Conservation (phyloP, 2,329 filamentous ascomycete species). For the Chrysoporthe deuterocubensis region DNA sequence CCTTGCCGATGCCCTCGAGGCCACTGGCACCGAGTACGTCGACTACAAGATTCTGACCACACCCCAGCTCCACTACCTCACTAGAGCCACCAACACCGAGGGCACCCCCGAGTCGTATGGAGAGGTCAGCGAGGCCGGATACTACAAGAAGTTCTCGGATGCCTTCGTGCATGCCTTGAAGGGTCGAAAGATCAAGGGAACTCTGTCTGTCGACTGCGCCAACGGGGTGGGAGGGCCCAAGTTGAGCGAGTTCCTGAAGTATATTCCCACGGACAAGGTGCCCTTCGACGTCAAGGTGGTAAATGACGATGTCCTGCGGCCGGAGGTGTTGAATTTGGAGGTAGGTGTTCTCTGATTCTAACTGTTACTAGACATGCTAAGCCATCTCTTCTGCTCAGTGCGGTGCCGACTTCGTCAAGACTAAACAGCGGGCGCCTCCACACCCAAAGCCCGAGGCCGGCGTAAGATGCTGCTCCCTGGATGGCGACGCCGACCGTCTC, state of each 20-base stretch:
- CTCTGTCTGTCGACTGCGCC: slow-evolving; percentile 88
- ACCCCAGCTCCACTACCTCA: slow-evolving; percentile 96
- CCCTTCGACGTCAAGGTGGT: slow-evolving; percentile 81
- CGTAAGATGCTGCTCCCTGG: slow-evolving; percentile 85
- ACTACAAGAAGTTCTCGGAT: slow-evolving; percentile 88
- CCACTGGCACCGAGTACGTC: slow-evolving; percentile 72
- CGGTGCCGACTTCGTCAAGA: slow-evolving; percentile 97
- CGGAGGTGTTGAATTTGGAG: slow-evolving; percentile 86
- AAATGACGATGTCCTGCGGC: slow-evolving; percentile 91
- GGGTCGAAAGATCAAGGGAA: slow-evolving; percentile 72
- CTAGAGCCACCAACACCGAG: slow-evolving; percentile 91
- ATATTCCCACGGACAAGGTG: slow-evolving; percentile 71
- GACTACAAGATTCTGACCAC: slow-evolving; percentile 94
- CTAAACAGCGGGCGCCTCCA: slow-evolving; percentile 87
- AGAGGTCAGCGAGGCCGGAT: slow-evolving; percentile 84
- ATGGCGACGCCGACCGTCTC: slow-evolving; percentile 93
- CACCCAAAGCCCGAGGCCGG: slow-evolving; percentile 76
- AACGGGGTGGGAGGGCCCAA: slow-evolving; percentile 97
- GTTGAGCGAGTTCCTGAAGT: slow-evolving; percentile 82
- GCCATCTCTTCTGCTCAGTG: slow-evolving; percentile 57
- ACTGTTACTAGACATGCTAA: neutral
- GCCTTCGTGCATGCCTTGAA: slow-evolving; percentile 86
- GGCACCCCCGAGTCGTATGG: slow-evolving; percentile 88
- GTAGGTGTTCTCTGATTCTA: slow-evolving; percentile 52
- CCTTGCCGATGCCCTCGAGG: slow-evolving; percentile 78